These are phyloP conservation scores for Talaromyces sp. DNA, from an alignment of 2,329 filamentous ascomycete species.

Conservation along the genomic window DNA sequence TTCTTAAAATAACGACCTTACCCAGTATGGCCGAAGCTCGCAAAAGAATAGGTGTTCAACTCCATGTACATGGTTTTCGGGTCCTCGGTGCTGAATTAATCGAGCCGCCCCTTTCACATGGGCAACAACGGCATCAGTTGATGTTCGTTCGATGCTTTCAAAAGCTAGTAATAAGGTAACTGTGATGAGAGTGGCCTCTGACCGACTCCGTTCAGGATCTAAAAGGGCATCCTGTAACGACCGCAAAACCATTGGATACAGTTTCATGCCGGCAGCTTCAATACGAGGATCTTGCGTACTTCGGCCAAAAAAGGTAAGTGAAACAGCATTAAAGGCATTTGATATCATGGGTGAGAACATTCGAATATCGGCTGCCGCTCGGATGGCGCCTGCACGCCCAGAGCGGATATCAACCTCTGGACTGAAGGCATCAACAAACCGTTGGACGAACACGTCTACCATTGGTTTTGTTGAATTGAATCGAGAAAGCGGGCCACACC, in stretches of 20 bases:
- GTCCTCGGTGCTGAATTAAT: constrained; percentile 33
- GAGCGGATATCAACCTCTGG: constrained; percentile 30
- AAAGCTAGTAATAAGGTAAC: constrained; percentile 34
- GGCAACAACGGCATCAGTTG: constrained; percentile 24
- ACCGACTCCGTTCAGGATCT: constrained; percentile 30
- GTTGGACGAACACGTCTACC: constrained; percentile 32
- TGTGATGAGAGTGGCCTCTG: constrained; percentile 34
- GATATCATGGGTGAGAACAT: constrained; percentile 35
- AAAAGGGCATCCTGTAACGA: constrained; percentile 31
- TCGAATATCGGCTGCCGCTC: constrained; percentile 32
- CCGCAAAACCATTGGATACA: constrained; percentile 31
- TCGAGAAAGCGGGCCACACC: constrained; percentile 10
- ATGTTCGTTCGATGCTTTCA: constrained; percentile 35
- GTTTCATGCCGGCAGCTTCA: constrained; percentile 26
- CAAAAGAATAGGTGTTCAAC: constrained; percentile 35
- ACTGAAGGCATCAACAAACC: constrained; percentile 36
- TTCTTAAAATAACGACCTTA: constrained; percentile 11
- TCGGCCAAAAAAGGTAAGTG: constrained; percentile 34
- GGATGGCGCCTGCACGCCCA: constrained; percentile 30
- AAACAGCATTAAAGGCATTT: constrained; percentile 33
- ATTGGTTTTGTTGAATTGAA: constrained; percentile 15
- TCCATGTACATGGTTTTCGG: constrained; percentile 34
- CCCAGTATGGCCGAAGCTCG: constrained; percentile 36
- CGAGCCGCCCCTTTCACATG: constrained; percentile 31
- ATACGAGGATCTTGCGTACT: constrained; percentile 28